A percentile compares a stretch with the other conserved stretches of the same genome.
Evolutionary conservation across 2,329 filamentous ascomycete species (phyloP).

Genomic region (Laburnicola sp.): DNA sequence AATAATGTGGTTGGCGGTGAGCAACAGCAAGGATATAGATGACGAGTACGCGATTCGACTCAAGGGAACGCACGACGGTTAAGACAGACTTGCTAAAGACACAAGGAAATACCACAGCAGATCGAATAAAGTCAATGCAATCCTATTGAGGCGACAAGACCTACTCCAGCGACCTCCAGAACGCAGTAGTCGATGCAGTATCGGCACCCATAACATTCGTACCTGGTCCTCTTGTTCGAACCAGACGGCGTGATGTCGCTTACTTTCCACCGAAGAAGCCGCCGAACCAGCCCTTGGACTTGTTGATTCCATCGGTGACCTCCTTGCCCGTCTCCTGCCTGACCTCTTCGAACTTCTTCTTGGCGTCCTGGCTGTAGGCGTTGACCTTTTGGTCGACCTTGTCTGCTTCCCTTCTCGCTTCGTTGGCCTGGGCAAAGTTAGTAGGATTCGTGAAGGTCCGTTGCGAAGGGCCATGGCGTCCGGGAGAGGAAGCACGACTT

Average conservation of each 20-base stretch:
- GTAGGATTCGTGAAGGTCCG: background rate
- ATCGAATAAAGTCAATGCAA: slow-evolving; percentile 1
- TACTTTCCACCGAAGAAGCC: slow-evolving; percentile 76
- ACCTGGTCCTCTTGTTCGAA: background rate
- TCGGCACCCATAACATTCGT: slow-evolving; percentile 5
- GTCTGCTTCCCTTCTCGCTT: slow-evolving; percentile 55
- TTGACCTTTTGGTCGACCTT: slow-evolving; percentile 66
- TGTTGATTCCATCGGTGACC: slow-evolving; percentile 74
- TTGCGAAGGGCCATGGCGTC: no score
- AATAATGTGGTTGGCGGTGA: no score
- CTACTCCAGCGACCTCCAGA: slow-evolving; percentile 25
- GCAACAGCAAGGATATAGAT: no score
- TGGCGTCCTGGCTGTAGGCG: slow-evolving; percentile 57
- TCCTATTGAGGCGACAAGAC: slow-evolving; percentile 24
- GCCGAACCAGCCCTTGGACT: slow-evolving; percentile 82
- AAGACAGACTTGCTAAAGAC: no score
- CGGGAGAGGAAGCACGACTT: slow-evolving; percentile 12
- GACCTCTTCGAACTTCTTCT: slow-evolving; percentile 63
- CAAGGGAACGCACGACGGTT: no score
- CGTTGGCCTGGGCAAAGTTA: slow-evolving; percentile 40
- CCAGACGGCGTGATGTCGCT: background rate
- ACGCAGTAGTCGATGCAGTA: slow-evolving; percentile 29
- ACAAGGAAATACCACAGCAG: no score
- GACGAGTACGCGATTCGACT: no score
- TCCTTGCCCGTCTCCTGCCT: slow-evolving; percentile 70